These are phyloP conservation scores for Calonectria henricotiae DNA, from an alignment of 2,329 filamentous ascomycete species.

Conservation along the genomic window DNA sequence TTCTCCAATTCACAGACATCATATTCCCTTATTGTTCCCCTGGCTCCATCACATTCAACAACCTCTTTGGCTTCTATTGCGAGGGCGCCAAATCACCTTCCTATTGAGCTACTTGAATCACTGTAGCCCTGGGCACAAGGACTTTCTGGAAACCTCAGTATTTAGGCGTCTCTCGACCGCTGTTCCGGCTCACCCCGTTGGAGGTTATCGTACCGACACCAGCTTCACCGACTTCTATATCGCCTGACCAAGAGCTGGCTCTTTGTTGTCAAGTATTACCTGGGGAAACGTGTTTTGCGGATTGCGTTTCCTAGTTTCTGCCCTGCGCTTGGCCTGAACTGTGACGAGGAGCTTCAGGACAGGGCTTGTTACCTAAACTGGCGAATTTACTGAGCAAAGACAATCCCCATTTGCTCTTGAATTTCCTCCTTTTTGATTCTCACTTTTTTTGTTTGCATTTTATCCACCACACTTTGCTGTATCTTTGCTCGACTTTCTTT, in stretches of 20 bases:
- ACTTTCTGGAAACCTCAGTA: neutral
- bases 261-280: neutral
- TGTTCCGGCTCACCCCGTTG: conserved; percentile 10
- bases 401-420: neutral
- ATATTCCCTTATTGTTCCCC: neutral
- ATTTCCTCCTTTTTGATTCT: conserved; percentile 1
- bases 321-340: too few relatives aligned
- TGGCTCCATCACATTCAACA: conserved; percentile 18
- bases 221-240: neutral
- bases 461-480: neutral
- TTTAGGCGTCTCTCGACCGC: conserved; percentile 3
- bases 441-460: neutral
- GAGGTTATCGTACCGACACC: neutral
- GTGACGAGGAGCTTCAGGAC: neutral
- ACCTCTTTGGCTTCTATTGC: conserved; percentile 5
- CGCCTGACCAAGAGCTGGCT: neutral
- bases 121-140: neutral
- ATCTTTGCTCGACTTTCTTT: neutral
- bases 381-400: neutral
- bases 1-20: conserved; percentile 13
- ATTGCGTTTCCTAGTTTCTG: neutral
- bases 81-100: neutral
- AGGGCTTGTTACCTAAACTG: neutral
- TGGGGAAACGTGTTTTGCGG: neutral
- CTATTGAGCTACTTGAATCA: neutral